These are phyloP conservation scores for Pyrenula aspistea DNA, from an alignment of 495 filamentous ascomycete species.

Conservation along the genomic window DNA sequence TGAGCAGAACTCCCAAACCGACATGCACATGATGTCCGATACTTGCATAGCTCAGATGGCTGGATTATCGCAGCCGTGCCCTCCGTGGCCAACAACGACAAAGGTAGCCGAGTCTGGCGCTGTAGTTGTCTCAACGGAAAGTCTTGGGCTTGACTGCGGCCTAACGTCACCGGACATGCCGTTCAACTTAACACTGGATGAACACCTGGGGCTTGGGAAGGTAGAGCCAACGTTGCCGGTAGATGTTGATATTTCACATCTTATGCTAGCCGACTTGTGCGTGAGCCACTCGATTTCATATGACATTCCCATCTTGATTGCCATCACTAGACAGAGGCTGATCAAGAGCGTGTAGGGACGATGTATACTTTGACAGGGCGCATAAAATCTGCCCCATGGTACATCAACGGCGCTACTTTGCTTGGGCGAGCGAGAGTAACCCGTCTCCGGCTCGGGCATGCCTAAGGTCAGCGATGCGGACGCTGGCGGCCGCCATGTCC, in stretches of 20 bases:
- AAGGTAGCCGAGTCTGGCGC: too few species aligned
- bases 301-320: too few species aligned
- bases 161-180: too few species aligned
- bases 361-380: conserved; percentile 47
- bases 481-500: conserved; percentile 36
- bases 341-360: conserved; percentile 29
- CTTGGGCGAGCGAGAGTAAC: conserved; percentile 13
- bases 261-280: neutral
- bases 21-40: neutral
- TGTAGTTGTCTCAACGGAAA: too few species aligned
- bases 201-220: too few species aligned
- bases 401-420: conserved; percentile 29
- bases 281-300: too few species aligned
- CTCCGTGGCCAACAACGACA: neutral
- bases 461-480: conserved; percentile 45
- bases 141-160: too few species aligned
- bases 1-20: neutral
- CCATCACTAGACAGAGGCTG: too few species aligned
- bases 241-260: neutral
- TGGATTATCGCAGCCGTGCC: neutral
- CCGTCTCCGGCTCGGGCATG: conserved; percentile 19
- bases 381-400: conserved; percentile 42
- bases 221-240: neutral
- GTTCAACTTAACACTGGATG: too few species aligned
- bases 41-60: neutral